Base-by-base conservation (phyloP, 1,139 yeast genomes). In the Pichia norvegensis region DNA sequence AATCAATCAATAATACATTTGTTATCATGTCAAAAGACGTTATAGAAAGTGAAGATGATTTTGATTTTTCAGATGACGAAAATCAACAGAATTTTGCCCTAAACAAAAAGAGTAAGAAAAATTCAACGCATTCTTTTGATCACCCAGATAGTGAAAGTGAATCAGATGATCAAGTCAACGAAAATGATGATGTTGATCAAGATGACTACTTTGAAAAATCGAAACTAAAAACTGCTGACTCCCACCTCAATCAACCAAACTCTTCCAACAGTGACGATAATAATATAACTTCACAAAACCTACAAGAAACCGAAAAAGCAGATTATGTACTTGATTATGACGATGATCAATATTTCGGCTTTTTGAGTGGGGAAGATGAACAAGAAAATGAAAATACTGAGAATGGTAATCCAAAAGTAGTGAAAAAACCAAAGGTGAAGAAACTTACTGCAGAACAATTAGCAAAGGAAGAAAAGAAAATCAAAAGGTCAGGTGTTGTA, bases 401-500 rank as follows among this genome's bases (percentile, higher is more conserved):
- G 6, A 14, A 31, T n/a, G 14, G 35, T 20, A 33, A 35, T 33
- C 38, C 39, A 45, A 46, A 13, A 10, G 1, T 48, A 42, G 41
- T 29, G 10, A 36, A 36, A 29, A 25, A 36, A 36, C 2, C 29
- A 11, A 72, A 72, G 53, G 66, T 78, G 35, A 72, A 78, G 52
- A 70, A 69, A 50, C 60, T 83, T 16, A 69, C 79, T 1, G 72
- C 78, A 2, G 71, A 72, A 46, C 77, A 78, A 53, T 61, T 78
- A n/a, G 76, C 64, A 14, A 74, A 80, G 59, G 79, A 78, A 49
- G 73, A 77, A 52, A 74, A 73, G 54, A 75, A 74, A 54, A 72
- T 78, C 35, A 77, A 78, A 54, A 83, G 77, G 57, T 80, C 96
- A 0, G 99, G 98, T 3, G 97, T 94, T 2, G 82, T 95, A 22